A percentile compares a stretch with the other conserved stretches of the same genome.
Conservation (phyloP, 176 grass and related monocot species). For the Oryza officinalis region DNA sequence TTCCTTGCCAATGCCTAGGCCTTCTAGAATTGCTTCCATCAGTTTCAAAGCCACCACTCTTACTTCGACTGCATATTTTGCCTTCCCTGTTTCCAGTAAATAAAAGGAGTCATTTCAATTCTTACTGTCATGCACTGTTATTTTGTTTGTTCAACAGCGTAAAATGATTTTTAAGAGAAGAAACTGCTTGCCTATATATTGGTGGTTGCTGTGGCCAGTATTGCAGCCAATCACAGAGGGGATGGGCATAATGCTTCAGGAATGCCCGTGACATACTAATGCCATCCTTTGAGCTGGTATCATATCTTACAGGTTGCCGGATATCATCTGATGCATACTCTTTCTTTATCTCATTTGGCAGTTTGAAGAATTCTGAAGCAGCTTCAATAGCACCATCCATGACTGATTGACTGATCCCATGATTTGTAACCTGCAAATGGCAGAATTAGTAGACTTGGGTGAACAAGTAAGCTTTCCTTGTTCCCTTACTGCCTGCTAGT, state of each 20-base stretch:
- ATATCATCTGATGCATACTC: conserved; percentile 59
- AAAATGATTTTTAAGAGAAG: background rate
- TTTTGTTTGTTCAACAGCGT: background rate
- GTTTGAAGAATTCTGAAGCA: conserved; percentile 68
- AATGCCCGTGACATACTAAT: conserved; percentile 47
- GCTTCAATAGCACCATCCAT: conserved; percentile 58
- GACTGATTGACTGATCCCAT: conserved; percentile 68
- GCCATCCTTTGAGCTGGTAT: conserved; percentile 48
- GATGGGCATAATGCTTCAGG: conserved; percentile 82
- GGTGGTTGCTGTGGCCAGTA: conserved; percentile 59
- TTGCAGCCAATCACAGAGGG: conserved; percentile 51
- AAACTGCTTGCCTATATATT: conserved; percentile 51
- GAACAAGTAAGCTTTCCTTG: conserved; percentile 9
- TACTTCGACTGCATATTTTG: conserved; percentile 46
- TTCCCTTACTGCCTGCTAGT: background rate
- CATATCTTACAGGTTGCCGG: conserved; percentile 57
- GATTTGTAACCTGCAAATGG: conserved; percentile 67
- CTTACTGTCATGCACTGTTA: background rate
- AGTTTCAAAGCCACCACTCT: conserved; percentile 56
- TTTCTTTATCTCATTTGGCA: conserved; percentile 52
- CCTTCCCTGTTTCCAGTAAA: conserved; percentile 52
- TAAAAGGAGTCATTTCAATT: background rate
- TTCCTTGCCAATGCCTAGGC: conserved; percentile 41
- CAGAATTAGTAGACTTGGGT: background rate
- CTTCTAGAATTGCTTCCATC: conserved; percentile 64